Base-by-base conservation (phyloP, 352 stramenopile species). In the Globisporangium alternatum region DNA sequence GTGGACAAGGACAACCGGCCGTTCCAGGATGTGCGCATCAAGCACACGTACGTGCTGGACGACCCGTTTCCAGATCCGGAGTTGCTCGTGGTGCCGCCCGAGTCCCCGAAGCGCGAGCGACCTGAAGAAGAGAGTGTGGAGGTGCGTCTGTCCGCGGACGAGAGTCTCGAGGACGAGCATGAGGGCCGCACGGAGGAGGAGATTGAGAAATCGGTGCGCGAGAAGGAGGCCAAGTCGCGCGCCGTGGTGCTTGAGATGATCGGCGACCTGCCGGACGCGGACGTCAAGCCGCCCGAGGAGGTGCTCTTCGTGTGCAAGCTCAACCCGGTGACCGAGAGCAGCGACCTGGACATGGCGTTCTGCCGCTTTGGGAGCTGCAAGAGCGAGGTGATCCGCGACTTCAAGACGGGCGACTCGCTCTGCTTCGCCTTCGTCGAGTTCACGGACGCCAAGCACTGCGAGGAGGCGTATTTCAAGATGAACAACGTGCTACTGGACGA, bases 391-490 rank as follows among this genome's bases (percentile, higher is more conserved):
- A 98, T 99, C 69, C 90, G 97, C 5, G 98, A 99, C 71, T 91
- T 83, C 49, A 98, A 99, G 69, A 99, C 97, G 2, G 97, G 97
- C 8, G 91, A 98, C 66, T 98, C 91, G 55, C 75, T 99, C 21
- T 98, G 98, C 68, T 99, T 99, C 77, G 97, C 96, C 5, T 99
- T 99, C 77, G 90, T 99, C 15, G 97, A 99, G 81, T 99, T 99
- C 76, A 93, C 89, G 39, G 93, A 94, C 53, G 91, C 97, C 4
- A 74, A 97, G 52, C 82, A 97, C 65, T 98, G 96, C 59, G 86
- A 96, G 59, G 83, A 99, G 72, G 98, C 98, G 9, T 99, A 99
- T 73, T 98, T 99, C 64, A 99, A 99, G 87, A 99, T 99, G 98
- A 99, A 99, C 80, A 99, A 99, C 82, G 97, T 98, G 13, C 74